Evolutionary conservation across 345 rosid genomes (phyloP).

Genomic region (Eucalyptus microcorys): DNA sequence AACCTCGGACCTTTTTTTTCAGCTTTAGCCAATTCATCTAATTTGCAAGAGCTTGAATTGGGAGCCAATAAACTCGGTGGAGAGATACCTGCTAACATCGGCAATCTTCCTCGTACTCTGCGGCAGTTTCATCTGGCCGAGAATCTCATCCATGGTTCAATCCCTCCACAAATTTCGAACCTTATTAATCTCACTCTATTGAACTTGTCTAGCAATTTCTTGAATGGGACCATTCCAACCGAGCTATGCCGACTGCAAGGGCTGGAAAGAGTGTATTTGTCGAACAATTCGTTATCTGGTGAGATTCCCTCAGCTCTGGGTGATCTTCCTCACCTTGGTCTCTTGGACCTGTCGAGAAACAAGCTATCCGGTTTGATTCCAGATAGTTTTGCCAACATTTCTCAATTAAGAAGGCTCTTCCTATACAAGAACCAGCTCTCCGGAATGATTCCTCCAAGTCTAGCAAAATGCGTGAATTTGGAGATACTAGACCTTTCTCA

Average conservation of each 20-base stretch:
- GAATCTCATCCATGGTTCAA: constrained; percentile 57
- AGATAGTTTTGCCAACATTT: constrained; percentile 60
- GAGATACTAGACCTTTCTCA: constrained; percentile 83
- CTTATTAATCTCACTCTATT: constrained; percentile 63
- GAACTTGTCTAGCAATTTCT: constrained; percentile 72
- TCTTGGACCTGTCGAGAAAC: constrained; percentile 75
- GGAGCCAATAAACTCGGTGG: constrained; percentile 74
- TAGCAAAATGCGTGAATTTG: constrained; percentile 60
- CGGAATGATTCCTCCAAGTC: constrained; percentile 58
- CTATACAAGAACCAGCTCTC: constrained; percentile 56
- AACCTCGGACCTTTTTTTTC: constrained; percentile 69
- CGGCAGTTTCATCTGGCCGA: constrained; percentile 67
- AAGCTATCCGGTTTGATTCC: constrained; percentile 74
- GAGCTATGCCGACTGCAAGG: constrained; percentile 47
- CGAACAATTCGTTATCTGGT: constrained; percentile 60
- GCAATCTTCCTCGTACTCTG: constrained; percentile 51
- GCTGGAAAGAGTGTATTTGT: constrained; percentile 76
- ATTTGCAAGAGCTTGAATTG: constrained; percentile 64
- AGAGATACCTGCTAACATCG: constrained; percentile 43
- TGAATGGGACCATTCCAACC: constrained; percentile 60
- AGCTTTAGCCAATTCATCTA: constrained; percentile 44
- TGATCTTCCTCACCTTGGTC: constrained; percentile 62
- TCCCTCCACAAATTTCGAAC: constrained; percentile 69
- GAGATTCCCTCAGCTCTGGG: constrained; percentile 70
- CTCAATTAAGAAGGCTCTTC: constrained; percentile 61